Conservation (phyloP, 192 early-diverging fungal species). For the Umbelopsis sp. region DNA sequence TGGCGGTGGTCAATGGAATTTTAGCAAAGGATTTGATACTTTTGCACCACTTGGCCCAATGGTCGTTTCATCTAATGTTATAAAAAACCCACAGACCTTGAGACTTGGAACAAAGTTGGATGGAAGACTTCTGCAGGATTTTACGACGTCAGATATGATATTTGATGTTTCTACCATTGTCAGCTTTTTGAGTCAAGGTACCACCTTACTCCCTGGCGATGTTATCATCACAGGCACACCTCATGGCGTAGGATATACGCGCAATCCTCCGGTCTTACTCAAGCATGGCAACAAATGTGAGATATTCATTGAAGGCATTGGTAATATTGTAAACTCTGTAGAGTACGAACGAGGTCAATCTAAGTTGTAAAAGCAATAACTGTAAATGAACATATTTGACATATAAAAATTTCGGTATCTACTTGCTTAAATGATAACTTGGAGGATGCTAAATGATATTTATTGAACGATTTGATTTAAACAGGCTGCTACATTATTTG, state of each 20-base stretch:
- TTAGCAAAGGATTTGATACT: conserved; percentile 26
- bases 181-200: conserved; percentile 63
- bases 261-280: conserved; percentile 55
- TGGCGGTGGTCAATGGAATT: conserved; percentile 44
- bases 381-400: background rate
- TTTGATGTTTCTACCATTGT: conserved; percentile 66
- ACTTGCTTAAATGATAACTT: background rate
- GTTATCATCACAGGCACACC: conserved; percentile 95
- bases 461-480: background rate
- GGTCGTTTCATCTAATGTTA: conserved; percentile 47
- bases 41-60: conserved; percentile 24
- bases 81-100: conserved; percentile 55
- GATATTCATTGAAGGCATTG: conserved; percentile 58
- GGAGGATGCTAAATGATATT: too few relatives aligned
- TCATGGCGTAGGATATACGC: conserved; percentile 75
- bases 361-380: conserved; percentile 15
- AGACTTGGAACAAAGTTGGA: conserved; percentile 55
- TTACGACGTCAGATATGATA: conserved; percentile 88
- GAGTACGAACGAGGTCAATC: conserved; percentile 43
- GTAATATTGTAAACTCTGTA: conserved; percentile 48
- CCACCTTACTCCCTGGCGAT: conserved; percentile 75
- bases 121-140: conserved; percentile 76
- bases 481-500: conserved; percentile 7
- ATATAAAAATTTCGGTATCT: background rate
- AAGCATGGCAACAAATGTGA: conserved; percentile 53